Evolutionary conservation across 139 green algal species (phyloP).

Genomic region (Chlorella sp.): DNA sequence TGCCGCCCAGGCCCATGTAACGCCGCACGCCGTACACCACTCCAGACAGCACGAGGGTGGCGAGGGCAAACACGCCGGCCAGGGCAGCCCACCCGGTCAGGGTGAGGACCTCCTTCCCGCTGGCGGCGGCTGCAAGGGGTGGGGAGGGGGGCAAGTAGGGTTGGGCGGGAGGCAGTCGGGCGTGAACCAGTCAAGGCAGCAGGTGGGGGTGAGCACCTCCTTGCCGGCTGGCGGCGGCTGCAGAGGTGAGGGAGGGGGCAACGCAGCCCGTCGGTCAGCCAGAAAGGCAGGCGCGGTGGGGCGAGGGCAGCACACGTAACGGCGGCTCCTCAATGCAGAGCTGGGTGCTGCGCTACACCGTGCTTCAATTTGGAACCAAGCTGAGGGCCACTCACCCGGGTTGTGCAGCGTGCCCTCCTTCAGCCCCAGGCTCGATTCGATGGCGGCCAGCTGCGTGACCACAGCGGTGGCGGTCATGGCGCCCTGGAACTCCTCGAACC

Average conservation of each 20-base stretch:
- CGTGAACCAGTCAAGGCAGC: neutral
- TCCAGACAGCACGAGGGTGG: neutral
- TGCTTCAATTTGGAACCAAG: neutral
- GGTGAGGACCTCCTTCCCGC: neutral
- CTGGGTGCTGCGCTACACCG: neutral
- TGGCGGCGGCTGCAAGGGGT: neutral
- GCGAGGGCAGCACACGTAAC: no score
- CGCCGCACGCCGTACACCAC: neutral
- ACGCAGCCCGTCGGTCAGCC: no score
- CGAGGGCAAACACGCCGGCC: constrained; percentile 13
- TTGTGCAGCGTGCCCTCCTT: constrained; percentile 26
- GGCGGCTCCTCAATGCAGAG: neutral
- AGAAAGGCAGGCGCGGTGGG: neutral
- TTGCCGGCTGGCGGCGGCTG: no score
- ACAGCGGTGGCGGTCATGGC: neutral
- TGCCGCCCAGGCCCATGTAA: neutral
- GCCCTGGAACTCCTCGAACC: neutral
- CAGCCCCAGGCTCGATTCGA: constrained; percentile 15
- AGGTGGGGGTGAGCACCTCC: neutral
- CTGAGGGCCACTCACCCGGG: neutral
- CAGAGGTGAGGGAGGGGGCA: neutral
- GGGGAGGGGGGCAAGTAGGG: neutral
- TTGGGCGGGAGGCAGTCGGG: neutral
- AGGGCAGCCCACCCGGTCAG: constrained; percentile 22
- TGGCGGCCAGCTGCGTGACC: constrained; percentile 1